Conservation (phyloP, 2,329 filamentous ascomycete genomes). For the Xylariaceae sp. region DNA sequence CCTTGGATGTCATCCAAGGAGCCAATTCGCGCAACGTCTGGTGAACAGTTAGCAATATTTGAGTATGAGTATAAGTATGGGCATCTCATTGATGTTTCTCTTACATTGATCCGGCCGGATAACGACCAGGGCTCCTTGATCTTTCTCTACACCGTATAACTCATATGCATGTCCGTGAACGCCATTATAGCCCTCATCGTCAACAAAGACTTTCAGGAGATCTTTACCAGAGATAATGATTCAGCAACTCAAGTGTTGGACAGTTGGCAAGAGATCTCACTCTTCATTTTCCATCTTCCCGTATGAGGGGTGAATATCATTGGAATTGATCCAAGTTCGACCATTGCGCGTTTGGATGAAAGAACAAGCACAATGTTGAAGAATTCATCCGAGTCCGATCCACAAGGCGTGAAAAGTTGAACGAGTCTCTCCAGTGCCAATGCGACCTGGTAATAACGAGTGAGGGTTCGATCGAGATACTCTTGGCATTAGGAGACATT, state of each 20-base stretch:
- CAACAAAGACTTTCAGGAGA: constrained; percentile 53
- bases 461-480: not conserved
- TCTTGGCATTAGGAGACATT: not conserved
- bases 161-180: constrained; percentile 54
- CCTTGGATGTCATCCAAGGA: constrained; percentile 16
- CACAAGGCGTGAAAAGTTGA: constrained; percentile 38
- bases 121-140: constrained; percentile 44
- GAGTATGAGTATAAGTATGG: too few relatives aligned
- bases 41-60: constrained; percentile 1
- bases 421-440: constrained; percentile 25
- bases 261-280: constrained; percentile 32
- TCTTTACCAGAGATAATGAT: constrained; percentile 35
- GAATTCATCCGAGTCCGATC: constrained; percentile 45
- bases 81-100: constrained; percentile 15
- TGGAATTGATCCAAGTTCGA: constrained; percentile 51
- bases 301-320: constrained; percentile 51
- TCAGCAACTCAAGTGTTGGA: not conserved
- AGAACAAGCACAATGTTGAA: constrained; percentile 55
- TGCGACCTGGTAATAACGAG: constrained; percentile 22
- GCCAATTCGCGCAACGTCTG: constrained; percentile 29
- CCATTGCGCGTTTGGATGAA: constrained; percentile 40
- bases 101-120: constrained; percentile 58
- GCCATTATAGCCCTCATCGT: constrained; percentile 51
- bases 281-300: constrained; percentile 50
- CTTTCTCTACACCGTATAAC: constrained; percentile 46